phyloP scores from a whole-genome alignment of 306 rosid species.

The Leucaena leucocephala region DNA sequence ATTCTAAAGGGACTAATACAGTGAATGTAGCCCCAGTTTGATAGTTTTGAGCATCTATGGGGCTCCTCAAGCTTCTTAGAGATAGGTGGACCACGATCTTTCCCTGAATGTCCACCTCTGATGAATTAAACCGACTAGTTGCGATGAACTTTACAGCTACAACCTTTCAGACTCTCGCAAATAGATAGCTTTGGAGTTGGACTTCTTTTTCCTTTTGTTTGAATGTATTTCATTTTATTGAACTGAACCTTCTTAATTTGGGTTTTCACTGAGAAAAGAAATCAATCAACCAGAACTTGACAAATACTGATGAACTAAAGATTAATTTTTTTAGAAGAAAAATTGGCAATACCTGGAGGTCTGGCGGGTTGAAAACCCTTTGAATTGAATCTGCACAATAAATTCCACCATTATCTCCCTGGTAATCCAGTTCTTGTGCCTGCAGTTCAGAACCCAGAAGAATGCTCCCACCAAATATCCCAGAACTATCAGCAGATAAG shows the following conservation, averaged over 20 bases:
- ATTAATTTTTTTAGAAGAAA: background rate
- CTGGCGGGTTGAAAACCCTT: conserved; percentile 64
- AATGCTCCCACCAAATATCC: conserved; percentile 58
- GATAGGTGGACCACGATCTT: conserved; percentile 37
- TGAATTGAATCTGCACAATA: conserved; percentile 69
- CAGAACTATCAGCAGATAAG: conserved; percentile 65
- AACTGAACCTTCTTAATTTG: conserved; percentile 11
- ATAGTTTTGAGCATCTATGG: conserved; percentile 30
- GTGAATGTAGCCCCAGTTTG: conserved; percentile 14
- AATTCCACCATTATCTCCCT: conserved; percentile 75
- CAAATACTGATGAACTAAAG: background rate
- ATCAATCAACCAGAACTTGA: conserved; percentile 11
- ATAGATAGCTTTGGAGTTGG: background rate
- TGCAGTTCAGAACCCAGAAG: conserved; percentile 74
- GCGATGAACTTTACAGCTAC: conserved; percentile 10
- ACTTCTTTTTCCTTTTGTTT: background rate
- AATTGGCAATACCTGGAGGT: conserved; percentile 74
- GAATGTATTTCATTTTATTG: conserved; percentile 16
- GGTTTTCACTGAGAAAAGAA: conserved; percentile 7
- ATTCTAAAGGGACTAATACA: conserved; percentile 31
- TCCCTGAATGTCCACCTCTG: conserved; percentile 21
- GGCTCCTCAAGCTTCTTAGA: conserved; percentile 28
- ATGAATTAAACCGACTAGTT: background rate
- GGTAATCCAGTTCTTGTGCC: conserved; percentile 77
- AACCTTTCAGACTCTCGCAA: conserved; percentile 15